Percentiles rank a stretch among this genome's conserved stretches.
phyloP scores from a whole-genome alignment of 495 filamentous ascomycete species.

The Aspergillus leporis region DNA sequence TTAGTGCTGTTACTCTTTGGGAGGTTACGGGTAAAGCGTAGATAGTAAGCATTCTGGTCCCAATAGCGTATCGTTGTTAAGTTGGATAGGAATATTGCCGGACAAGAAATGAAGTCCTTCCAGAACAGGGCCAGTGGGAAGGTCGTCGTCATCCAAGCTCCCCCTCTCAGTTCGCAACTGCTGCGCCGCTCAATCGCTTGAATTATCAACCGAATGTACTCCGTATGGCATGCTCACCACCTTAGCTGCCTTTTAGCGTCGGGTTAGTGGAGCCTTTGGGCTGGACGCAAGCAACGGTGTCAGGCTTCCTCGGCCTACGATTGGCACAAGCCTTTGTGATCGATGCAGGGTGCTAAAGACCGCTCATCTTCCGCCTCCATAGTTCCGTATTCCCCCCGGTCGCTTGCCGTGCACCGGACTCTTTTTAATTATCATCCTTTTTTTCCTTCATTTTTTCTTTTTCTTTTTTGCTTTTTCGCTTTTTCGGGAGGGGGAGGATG shows the following conservation, averaged over 20 bases:
- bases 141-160: conserved; percentile 22
- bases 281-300: conserved; percentile 26
- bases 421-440: conserved; percentile 1
- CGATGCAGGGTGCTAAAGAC: conserved; percentile 41
- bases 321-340: conserved; percentile 32
- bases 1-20: too few species aligned
- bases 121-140: conserved; percentile 16
- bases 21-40: too few species aligned
- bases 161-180: conserved; percentile 3
- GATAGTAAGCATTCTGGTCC: background rate
- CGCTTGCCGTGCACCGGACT: conserved; percentile 19
- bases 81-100: background rate
- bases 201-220: conserved; percentile 12
- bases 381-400: conserved; percentile 16
- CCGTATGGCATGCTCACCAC: conserved; percentile 21
- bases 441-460: background rate
- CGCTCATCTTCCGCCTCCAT: conserved; percentile 20
- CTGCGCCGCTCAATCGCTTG: background rate
- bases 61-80: background rate
- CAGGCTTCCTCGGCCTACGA: conserved; percentile 15
- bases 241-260: conserved; percentile 21
- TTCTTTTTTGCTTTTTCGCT: background rate
- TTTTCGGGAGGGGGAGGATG: background rate
- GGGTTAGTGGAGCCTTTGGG: conserved; percentile 21
- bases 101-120: conserved; percentile 9